Conservation (phyloP, 768 basidiomycete species). For the Termitomyces eurrhizus region DNA sequence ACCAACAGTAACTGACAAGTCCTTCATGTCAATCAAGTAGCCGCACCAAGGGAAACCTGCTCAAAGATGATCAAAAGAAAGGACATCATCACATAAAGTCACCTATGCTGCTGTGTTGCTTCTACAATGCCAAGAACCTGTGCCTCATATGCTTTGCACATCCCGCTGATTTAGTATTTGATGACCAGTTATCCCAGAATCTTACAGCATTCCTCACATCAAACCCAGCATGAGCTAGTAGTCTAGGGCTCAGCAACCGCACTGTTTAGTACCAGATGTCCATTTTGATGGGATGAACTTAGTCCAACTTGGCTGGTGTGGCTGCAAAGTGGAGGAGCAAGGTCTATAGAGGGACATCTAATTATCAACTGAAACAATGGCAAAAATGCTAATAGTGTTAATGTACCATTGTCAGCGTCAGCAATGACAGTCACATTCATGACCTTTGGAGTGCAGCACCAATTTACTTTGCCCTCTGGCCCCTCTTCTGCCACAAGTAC, state of each 20-base stretch:
- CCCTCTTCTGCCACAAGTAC: conserved; percentile 25
- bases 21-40: conserved; percentile 66
- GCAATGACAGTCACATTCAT: conserved; percentile 28
- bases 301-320: conserved; percentile 12
- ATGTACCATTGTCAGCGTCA: conserved; percentile 24
- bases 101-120: conserved; percentile 39
- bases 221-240: too few relatives aligned
- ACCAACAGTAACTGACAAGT: conserved; percentile 77
- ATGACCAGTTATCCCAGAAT: too few relatives aligned
- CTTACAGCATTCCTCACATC: too few relatives aligned
- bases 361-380: neutral
- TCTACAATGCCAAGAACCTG: conserved; percentile 51
- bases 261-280: conserved; percentile 11
- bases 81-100: neutral
- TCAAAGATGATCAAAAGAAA: neutral
- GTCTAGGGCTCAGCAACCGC: conserved; percentile 9
- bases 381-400: neutral
- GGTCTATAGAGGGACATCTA: conserved; percentile 12
- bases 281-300: conserved; percentile 17
- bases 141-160: too few relatives aligned
- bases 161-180: too few relatives aligned
- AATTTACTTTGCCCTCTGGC: conserved; percentile 23
- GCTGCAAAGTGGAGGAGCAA: conserved; percentile 13
- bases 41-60: conserved; percentile 96
- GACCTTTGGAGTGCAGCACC: conserved; percentile 26